Evolutionary conservation across 148 eudicot species (phyloP), one percentile per base, ranked within the genome.

Genomic region (Euryodendron excelsum): DNA sequence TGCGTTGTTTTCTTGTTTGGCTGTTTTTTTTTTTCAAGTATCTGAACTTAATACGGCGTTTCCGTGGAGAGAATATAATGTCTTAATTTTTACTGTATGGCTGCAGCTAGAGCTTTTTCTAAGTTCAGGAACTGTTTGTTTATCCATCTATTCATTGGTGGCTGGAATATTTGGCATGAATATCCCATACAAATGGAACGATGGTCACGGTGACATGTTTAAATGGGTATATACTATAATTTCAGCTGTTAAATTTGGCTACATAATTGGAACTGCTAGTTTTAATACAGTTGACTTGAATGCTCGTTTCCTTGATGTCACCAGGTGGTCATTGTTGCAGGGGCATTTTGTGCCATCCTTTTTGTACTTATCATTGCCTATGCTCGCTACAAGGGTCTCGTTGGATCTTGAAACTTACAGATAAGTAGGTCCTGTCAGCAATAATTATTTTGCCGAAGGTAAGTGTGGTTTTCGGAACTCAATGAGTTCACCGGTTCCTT

Each of bases 91-190:
- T 69, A 5, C 23, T 66, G 1, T 34, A 37, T 80, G 53, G 66
- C 62, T 76, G 83, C 91, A 91, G 94, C 81, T 91, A 77, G 94
- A 91, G 84, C 90, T 91, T 65, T 91, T 91, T 79, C 69, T 91
- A 62, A 91, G 91, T 75, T 78, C 94, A 0, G 94, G 90, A 76
- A 91, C 94, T 17, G 90, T 91, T 71, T 79, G 83, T 72, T 77
- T 91, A 60, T 86, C 94, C 2, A 79, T 91, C 23, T 91, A 84
- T 67, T 85, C 94, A 1, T 80, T 91, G 85, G 85, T 89, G 53
- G 85, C 92, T 60, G 94, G 83, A 72, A 89, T 91, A 72, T 91
- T 91, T 72, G 94, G 94, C 33, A 87, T 91, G 94, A 91, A 91
- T 72, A 89, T 91, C 60, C 94, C 94, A 18, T 91, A 91, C 53